A percentile compares a stretch with the other conserved stretches of the same genome.
These are phyloP conservation scores for Nothophaeocryptopus gaeumannii DNA, from an alignment of 2,329 filamentous ascomycete species.

Conservation along the genomic window DNA sequence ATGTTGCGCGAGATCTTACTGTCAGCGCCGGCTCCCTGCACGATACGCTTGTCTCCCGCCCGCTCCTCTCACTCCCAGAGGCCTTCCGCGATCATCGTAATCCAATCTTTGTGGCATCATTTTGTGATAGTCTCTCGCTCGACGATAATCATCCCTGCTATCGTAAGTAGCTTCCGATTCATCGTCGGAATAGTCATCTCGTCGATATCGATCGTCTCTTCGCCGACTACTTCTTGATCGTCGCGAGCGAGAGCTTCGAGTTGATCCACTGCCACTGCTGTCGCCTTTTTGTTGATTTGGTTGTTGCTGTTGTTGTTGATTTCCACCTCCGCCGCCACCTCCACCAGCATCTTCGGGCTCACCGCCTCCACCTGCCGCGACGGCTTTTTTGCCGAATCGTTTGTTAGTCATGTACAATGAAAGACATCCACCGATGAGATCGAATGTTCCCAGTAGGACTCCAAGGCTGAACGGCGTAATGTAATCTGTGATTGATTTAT, in stretches of 20 bases:
- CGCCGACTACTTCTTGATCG: constrained; percentile 4
- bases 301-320: background rate
- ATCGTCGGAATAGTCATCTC: constrained; percentile 3
- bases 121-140: constrained; percentile 3
- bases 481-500: constrained; percentile 3
- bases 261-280: background rate
- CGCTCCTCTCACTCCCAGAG: background rate
- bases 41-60: too few relatives aligned
- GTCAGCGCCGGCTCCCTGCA: too few relatives aligned
- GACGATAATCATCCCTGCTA: constrained; percentile 4
- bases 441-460: constrained; percentile 19
- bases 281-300: background rate
- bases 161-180: background rate
- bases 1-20: too few relatives aligned
- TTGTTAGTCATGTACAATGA: constrained; percentile 21
- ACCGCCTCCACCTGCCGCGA: constrained; percentile 9
- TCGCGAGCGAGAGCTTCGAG: background rate
- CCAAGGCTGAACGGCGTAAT: constrained; percentile 21
- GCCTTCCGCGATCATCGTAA: constrained; percentile 6
- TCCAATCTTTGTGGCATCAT: constrained; percentile 6
- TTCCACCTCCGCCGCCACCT: constrained; percentile 1
- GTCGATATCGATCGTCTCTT: background rate
- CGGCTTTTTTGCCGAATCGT: constrained; percentile 18
- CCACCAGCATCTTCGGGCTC: constrained; percentile 8
- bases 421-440: constrained; percentile 18